Evolutionary conservation across 129 eudicot genomes (phyloP).

Genomic region (Escallonia rubra): DNA sequence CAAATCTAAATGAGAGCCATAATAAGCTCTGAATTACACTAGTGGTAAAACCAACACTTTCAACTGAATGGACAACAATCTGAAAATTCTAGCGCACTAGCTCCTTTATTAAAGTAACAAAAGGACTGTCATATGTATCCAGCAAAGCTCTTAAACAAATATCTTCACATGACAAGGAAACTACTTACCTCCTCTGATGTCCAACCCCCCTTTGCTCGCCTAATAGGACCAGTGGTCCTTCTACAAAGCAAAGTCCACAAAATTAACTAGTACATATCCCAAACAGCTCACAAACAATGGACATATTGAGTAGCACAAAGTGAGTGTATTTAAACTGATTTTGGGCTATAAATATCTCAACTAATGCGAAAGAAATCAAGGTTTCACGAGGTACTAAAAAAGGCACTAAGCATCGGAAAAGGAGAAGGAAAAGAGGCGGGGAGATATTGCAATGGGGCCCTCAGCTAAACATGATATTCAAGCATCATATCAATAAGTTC

Average conservation of each 20-base stretch:
- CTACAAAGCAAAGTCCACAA: slow-evolving; percentile 37
- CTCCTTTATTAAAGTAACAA: background rate
- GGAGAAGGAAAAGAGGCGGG: background rate
- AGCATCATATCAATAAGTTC: no score
- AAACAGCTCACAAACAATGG: slow-evolving; percentile 2
- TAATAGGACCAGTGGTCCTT: slow-evolving; percentile 89
- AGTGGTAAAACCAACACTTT: background rate
- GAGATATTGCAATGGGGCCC: background rate
- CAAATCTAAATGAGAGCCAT: background rate
- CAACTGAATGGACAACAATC: background rate
- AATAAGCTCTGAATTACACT: background rate
- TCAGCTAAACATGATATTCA: no score
- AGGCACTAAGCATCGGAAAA: no score
- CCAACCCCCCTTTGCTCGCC: slow-evolving; percentile 99
- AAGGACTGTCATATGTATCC: background rate
- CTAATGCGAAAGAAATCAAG: background rate
- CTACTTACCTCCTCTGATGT: slow-evolving; percentile 88
- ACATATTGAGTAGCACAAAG: background rate
- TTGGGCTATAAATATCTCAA: background rate
- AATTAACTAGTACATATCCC: slow-evolving; percentile 12
- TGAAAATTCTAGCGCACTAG: background rate
- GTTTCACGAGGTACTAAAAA: no score
- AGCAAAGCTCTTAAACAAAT: background rate
- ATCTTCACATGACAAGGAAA: slow-evolving; percentile 5
- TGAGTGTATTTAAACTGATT: background rate